Evolutionary conservation across 805 yeast genomes (phyloP).

Genomic region (Wickerhamiella cacticola): DNA sequence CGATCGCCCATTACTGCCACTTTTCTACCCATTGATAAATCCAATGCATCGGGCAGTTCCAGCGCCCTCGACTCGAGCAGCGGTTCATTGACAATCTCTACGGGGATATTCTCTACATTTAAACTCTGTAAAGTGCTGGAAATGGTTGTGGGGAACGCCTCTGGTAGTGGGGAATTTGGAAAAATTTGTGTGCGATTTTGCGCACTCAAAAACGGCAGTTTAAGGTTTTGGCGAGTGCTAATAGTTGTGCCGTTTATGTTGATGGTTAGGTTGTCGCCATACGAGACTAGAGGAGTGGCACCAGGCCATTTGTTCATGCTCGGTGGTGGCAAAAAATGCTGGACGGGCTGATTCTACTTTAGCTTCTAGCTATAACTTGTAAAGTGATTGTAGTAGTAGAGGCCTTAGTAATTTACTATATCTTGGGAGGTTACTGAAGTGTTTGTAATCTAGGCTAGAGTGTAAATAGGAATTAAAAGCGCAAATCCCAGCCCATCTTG

Average conservation of each 20-base stretch:
- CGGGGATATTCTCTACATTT: neutral
- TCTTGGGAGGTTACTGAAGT: too few relatives aligned
- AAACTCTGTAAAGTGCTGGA: neutral
- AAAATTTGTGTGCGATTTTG: neutral
- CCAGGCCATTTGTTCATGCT: slow-evolving; percentile 11
- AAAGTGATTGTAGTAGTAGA: too few relatives aligned
- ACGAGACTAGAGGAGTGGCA: slow-evolving; percentile 1
- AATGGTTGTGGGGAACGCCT: neutral
- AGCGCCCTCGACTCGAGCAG: neutral
- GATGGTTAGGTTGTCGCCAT: neutral
- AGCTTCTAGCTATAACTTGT: neutral
- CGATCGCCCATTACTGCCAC: neutral
- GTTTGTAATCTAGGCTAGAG: too few relatives aligned
- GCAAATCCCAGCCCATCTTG: slow-evolving; percentile 86
- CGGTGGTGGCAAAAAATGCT: too few relatives aligned
- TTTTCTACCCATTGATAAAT: slow-evolving; percentile 15
- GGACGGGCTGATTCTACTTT: neutral
- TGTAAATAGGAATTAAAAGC: slow-evolving; percentile 52
- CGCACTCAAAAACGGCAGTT: neutral
- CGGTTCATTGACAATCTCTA: neutral
- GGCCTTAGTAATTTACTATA: too few relatives aligned
- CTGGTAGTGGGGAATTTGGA: neutral
- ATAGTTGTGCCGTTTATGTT: neutral
- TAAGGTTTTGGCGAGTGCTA: neutral
- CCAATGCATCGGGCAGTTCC: slow-evolving; percentile 8